Percentiles rank a stretch among this genome's conserved stretches.
Evolutionary conservation across 257 asterid species (phyloP).

Genomic region (Marsdenia floribunda): DNA sequence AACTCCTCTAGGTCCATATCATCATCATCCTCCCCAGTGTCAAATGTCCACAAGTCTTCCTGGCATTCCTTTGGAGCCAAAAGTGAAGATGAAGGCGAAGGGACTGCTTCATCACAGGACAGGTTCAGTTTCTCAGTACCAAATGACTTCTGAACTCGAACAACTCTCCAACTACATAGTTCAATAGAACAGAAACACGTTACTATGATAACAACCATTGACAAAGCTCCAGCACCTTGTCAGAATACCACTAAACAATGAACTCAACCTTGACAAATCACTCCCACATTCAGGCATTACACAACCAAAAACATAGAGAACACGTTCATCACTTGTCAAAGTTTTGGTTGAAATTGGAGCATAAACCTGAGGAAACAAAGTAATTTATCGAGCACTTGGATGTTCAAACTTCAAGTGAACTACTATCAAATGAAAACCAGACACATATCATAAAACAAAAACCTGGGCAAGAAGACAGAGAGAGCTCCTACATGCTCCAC

Average conservation of each 20-base stretch:
- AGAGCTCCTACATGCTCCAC: slow-evolving; percentile 48
- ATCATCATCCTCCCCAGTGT: slow-evolving; percentile 30
- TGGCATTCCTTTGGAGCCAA: slow-evolving; percentile 38
- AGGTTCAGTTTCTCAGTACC: slow-evolving; percentile 21
- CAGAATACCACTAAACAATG: slow-evolving; percentile 1
- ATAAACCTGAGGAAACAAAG: slow-evolving; percentile 48
- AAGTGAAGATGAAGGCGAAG: slow-evolving; percentile 26
- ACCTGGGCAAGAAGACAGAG: slow-evolving; percentile 84
- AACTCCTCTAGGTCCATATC: slow-evolving; percentile 70
- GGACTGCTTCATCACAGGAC: slow-evolving; percentile 21
- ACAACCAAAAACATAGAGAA: slow-evolving; percentile 66
- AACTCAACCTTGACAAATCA: slow-evolving; percentile 45
- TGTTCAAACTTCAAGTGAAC: neutral
- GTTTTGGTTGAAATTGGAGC: slow-evolving; percentile 58
- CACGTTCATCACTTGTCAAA: slow-evolving; percentile 51
- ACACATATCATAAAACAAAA: neutral
- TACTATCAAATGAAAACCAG: neutral
- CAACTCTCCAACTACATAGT: slow-evolving; percentile 62
- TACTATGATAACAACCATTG: neutral
- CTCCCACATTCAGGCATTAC: slow-evolving; percentile 55
- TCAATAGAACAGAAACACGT: slow-evolving; percentile 18
- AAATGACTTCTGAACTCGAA: slow-evolving; percentile 69
- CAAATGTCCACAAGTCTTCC: slow-evolving; percentile 49
- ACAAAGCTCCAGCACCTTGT: neutral
- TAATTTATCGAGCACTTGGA: neutral